A percentile compares a stretch with the other conserved stretches of the same genome.
Conservation (phyloP, 1,139 yeast genomes). For the Debaryomyces sp. region DNA sequence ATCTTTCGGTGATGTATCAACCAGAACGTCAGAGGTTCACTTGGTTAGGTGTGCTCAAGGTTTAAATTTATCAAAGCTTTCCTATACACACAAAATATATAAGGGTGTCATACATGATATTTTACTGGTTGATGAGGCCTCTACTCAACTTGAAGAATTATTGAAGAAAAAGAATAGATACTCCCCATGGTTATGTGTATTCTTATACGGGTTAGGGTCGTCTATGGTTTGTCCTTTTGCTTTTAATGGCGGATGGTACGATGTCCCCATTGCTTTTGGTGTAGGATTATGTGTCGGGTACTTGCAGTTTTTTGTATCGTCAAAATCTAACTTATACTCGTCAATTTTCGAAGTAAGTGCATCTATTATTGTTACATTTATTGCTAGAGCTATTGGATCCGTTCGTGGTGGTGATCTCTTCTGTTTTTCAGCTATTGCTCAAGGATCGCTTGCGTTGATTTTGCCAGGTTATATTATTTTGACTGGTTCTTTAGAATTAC, state of each 20-base stretch:
- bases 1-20: slow-evolving; percentile 89
- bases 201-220: slow-evolving; percentile 79
- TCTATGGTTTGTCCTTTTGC: slow-evolving; percentile 86
- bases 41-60: slow-evolving; percentile 87
- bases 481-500: slow-evolving; percentile 89
- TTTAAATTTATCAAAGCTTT: slow-evolving; percentile 74
- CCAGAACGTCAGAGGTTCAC: slow-evolving; percentile 93
- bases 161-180: slow-evolving; percentile 63
- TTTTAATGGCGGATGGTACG: slow-evolving; percentile 89
- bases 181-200: slow-evolving; percentile 76
- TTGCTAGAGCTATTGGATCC: slow-evolving; percentile 89
- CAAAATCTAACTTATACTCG: slow-evolving; percentile 80
- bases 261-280: slow-evolving; percentile 79
- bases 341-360: slow-evolving; percentile 92
- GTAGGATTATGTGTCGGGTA: slow-evolving; percentile 83
- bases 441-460: slow-evolving; percentile 86
- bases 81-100: slow-evolving; percentile 80
- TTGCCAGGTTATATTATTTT: slow-evolving; percentile 90
- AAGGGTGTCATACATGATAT: slow-evolving; percentile 88
- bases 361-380: slow-evolving; percentile 82
- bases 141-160: slow-evolving; percentile 65
- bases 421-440: slow-evolving; percentile 88
- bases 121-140: slow-evolving; percentile 85
- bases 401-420: slow-evolving; percentile 61
- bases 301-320: slow-evolving; percentile 78